Base-by-base conservation (phyloP, 208 protist genomes). In the Herpetomonas muscarum region DNA sequence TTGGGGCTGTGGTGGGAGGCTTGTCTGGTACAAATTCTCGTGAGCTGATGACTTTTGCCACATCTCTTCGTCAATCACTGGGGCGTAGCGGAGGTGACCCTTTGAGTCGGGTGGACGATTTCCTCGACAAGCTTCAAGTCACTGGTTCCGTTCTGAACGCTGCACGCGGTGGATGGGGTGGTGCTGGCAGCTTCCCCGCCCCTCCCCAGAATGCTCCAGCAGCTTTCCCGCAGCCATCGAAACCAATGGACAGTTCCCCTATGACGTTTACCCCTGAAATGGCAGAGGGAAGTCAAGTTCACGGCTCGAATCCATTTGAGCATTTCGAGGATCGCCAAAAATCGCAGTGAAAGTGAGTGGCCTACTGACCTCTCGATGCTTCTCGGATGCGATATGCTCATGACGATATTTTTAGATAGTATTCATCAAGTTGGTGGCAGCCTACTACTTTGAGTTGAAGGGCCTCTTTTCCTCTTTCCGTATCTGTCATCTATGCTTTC, bases 81-180 rank as follows among this genome's bases (percentile, higher is more conserved):
- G 22, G 47, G 21, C 66, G 52, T 25, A 24, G 47, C 41, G 55
- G 56, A 9, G 47, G 37, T 13, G 62, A 64, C 26, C 54, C 72
- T 29, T 25, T 44, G 28, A 29, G 57, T 17, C 48, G 73, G 19
- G 44, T 85, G 17, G 77, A 85, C 67, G 55, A 76, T 45, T 77
- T 85, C 69, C 36, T 85, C 25, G 61, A 55, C 30, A 61, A 61
- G n/a, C 32, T 85, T 41, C 31, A 28, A 24, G 36, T 30, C 5
- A 46, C 19, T 31, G 51, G 51, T 15, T 3, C 31, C 25, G 29
- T 44, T 25, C 9, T 44, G 19, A 30, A n/a, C 1, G 41, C 25
- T 56, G 7, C 17, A 31, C 25, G 32, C 22, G 51, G 19, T 54
- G 25, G 26, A 25, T 4, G 5, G 1, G 49, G 22, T 45, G 32